Evolutionary conservation across 148 eudicot genomes (phyloP), one percentile per base, ranked within the genome.

Genomic region (Rhododendron kiyosumense): DNA sequence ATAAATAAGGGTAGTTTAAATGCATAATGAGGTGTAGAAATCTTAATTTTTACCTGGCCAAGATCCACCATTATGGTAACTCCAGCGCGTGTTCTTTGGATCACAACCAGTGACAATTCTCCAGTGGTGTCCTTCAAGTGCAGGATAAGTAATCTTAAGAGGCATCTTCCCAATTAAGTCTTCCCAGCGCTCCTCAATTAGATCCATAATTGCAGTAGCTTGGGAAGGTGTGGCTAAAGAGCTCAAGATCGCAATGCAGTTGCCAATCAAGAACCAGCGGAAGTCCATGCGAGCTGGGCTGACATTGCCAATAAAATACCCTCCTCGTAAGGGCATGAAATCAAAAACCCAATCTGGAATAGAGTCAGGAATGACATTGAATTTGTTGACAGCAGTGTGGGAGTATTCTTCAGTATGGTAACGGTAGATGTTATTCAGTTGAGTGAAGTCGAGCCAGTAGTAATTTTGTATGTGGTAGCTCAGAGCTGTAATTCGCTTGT

Each of bases 11-110:
- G 14, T 46, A 12, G 2, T 46, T 46, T 46, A 46, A 12, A 46
- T 9, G 49, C 2, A 46, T 10, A 46, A 46, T 46, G 12, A 46
- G 49, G 54, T 13, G 14, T 51, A 51, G 54, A 13, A 20, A 18
- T 15, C 32, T 75, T 75, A 15, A 32, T 14, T 65, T 86, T 85
- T 14, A 93, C 94, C 94, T 89, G 94, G 95, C 95, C 93, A 94
- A 87, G 95, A 93, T 26, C 97, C 97, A 18, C 94, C 96, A 90
- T 94, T 94, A 59, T 94, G 96, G 85, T 93, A 94, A 82, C 95
- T 94, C 96, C 95, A 94, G 65, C 93, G 91, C 26, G 93, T 92
- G 81, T 94, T 94, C 90, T 93, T 93, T 38, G 95, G 93, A 85
- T 94, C 96, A 85, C 89, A 94, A 43, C 96, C 96, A 32, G 96